Evolutionary conservation across 225 moss, liverwort and hornwort genomes (phyloP).

Genomic region (Antitrichia curtipendula): DNA sequence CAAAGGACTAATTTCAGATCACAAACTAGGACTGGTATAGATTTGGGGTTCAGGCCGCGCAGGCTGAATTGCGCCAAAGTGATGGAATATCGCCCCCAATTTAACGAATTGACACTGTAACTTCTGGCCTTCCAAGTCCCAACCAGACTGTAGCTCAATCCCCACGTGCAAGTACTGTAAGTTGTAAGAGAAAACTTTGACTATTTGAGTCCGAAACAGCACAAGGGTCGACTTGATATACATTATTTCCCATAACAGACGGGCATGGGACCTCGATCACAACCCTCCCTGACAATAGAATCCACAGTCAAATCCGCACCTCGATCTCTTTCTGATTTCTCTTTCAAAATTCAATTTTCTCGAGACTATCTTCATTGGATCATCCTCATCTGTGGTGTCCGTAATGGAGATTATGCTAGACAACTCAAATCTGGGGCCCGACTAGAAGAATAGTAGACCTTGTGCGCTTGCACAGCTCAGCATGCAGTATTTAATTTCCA

Average conservation of each 20-base stretch:
- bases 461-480: background rate
- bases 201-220: background rate
- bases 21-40: background rate
- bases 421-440: background rate
- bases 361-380: background rate
- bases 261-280: background rate
- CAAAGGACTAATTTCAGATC: background rate
- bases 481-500: background rate
- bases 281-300: background rate
- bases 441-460: background rate
- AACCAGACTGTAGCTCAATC: background rate
- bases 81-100: background rate
- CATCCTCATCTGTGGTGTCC: background rate
- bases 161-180: background rate
- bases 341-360: background rate
- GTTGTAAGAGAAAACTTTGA: background rate
- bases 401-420: background rate
- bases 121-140: background rate
- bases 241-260: background rate
- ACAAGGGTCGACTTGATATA: background rate
- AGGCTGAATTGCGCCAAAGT: background rate
- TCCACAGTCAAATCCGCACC: background rate
- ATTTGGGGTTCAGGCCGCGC: background rate
- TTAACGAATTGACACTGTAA: background rate
- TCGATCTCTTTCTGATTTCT: background rate